Evolutionary conservation across 2,329 filamentous ascomycete genomes (phyloP), one percentile per base, ranked within the genome.

Genomic region (Penicillium polonicum): DNA sequence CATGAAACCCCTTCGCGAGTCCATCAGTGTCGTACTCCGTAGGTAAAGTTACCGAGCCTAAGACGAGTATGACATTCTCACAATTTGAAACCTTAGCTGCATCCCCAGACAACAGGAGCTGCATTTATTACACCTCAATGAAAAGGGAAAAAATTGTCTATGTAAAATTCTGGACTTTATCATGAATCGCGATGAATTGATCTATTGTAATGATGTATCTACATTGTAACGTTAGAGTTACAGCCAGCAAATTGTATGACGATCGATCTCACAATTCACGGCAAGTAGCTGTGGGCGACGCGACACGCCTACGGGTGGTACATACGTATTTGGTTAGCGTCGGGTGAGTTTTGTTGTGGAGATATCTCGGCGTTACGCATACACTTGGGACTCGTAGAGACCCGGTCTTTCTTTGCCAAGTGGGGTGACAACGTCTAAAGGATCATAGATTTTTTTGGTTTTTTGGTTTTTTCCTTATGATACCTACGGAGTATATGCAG

Each of bases 351-450:
- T 31, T 19, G 10, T 15, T 15, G 51, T 21, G 33, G 35, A 53
- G 42, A 29, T 48, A 48, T 25, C 10, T 54, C 51, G 51, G 42
- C 19, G 23, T 45, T 45, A 52, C 44, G 44, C 41, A 43, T 29
- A 19, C 15, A 38, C n/a, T 42, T 10, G 19, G 49, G 6, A 35
- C 36, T 43, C 19, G 19, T 27, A 5, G 23, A 33, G 19, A 23
- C 44, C 29, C 19, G 29, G n/a, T 48, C 19, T 33, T 19, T 4
- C 21, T 42, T 42, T 23, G 23, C 15, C 17, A 27, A 44, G 23
- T 45, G 25, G 17, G 35, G 45, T 35, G 31, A 19, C 21, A 36
- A 29, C 23, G 2, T 43, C 13, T 43, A 8, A 43, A 25, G 41
- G 10, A 39, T 39, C 36, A 39, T 19, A 3, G 35, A 36, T 39